Evolutionary conservation across 2,329 filamentous ascomycete species (phyloP), one percentile per base, ranked within the genome.

Genomic region (Talaromyces sp.): DNA sequence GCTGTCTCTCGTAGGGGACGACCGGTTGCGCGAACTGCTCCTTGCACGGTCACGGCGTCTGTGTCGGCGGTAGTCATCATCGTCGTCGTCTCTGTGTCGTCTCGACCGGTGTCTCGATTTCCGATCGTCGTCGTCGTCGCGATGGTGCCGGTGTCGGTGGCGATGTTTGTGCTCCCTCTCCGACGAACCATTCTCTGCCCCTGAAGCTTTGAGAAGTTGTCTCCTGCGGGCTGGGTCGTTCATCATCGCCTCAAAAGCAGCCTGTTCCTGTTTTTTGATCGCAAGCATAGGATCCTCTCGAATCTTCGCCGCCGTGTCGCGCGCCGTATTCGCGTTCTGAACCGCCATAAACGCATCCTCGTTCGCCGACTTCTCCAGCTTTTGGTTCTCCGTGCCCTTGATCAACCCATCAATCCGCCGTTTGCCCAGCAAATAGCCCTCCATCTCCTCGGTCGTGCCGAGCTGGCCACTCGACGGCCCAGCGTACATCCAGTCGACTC

Each of bases 401-500:
- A 92, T 85, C 59, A 99, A 82, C 13, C 88, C 87, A 79, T 98
- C 93, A 73, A 99, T 93, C 62, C 93, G 85, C 62, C 95, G 84
- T 81, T 97, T 98, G 58, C 95, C 95, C 15, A 99, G 82, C 1
- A 99, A 78, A 73, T 96, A 99, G 4, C 90, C 92, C 72, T 99
- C 95, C 78, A 91, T 92, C 77, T 98, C 95, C 74, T 97, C 93
- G 0, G 78, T 86, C 44, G 86, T 91, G 88, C 39, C 91, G 91
- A 61, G 82, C 84, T 56, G 88, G 22, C 62, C 89, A 61, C 80
- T 84, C 49, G 90, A 90, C 8, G 95, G 92, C 1, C 93, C 93
- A 68, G 89, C 87, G 77, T 99, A 99, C 92, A 99, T 97, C 91
- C 95, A 99, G 70, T 98, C 95, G 28, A 99, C 93, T 39, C 92